Evolutionary conservation across 2,329 filamentous ascomycete species (phyloP), one percentile per base, ranked within the genome.

Genomic region (Microdochium trichocladiopsis): DNA sequence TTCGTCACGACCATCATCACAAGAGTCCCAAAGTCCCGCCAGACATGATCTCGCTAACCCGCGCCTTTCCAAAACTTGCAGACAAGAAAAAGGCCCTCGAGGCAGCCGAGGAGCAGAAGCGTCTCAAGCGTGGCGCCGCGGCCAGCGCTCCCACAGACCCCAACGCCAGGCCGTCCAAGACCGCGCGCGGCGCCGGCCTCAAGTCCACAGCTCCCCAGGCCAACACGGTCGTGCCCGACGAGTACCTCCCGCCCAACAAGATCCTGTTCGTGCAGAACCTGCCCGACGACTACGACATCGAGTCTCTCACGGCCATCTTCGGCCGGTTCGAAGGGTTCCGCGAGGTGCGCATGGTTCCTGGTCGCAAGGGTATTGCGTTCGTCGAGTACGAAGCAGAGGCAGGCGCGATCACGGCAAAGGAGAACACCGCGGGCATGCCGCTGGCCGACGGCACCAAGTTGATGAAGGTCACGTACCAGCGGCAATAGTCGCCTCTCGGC

Each of bases 161-260:
- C 47, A 28, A 18, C 47, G 22, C 23, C 23, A 18, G 87, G 49
- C 83, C 87, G 0, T 73, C 81, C 51, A 93, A 93, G 74, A 78
- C 85, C 16, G 78, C 81, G n/a, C 80, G 84, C 61, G 83, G 84
- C 43, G 75, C 81, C 23, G 89, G 89, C 31, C 82, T 93, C 73
- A 95, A 95, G 68, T 82, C 88, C 4, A 87, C 86, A 1, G 83
- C 82, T 53, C 79, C 83, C 5, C 77, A 83, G 14, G 78, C 83
- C 1, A 77, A 86, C 3, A 79, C 87, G 11, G 86, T 91, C 52
- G 86, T 97, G 18, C 91, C 92, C n/a, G 94, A 97, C 79, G 94
- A 99, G 72, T 97, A 96, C 69, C 82, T 97, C 3, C 93, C 93
- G 3, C 93, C 94, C 33, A 97, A 97, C 81, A 96, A 96, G 75